Base-by-base conservation (phyloP, 495 filamentous ascomycete species). In the Diplogelasinospora grovesii region DNA sequence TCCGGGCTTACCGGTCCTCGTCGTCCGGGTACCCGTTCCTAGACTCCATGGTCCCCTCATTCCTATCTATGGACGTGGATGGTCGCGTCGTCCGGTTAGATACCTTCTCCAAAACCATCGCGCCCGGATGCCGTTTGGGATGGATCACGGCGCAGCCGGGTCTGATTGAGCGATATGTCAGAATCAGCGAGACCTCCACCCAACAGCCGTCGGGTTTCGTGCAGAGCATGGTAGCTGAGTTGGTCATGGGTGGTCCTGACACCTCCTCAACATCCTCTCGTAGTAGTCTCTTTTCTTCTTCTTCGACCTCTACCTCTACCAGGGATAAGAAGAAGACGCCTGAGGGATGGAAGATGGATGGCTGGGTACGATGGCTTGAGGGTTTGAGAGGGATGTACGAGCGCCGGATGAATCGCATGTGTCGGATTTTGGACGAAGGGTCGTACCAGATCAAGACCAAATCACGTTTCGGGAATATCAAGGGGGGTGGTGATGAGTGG, bases 191-290 rank as follows among this genome's bases (percentile, higher is more conserved):
- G 54, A 65, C 77, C 0, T 71, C 76, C 5, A 92, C 89, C 0
- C 82, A 88, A 49, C 82, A 90, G 37, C 90, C 90, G 0, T 85
- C 78, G 0, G 90, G 89, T 4, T 95, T 97, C 59, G 84, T 87
- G 14, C 90, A 97, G 48, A 68, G 74, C 15, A 75, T 94, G 61
- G 70, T 97, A 35, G 77, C 85, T 0, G 77, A 87, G 50, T 70
- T 86, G 11, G 63, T 97, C 45, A 75, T 93, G 42, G 85, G 85
- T 1, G 85, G 85, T 1, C 75, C 80, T 14, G 71, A 79, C 75
- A 52, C 59, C 2, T 69, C 68, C 18, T 57, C 68, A 8, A 60
- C 57, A 0, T 14, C 39, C 5, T 37, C 51, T n/a, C 56, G 63
- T 24, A 25, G 20, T 20, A 48, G 55, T 7, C 47, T 50, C 14